phyloP scores from a whole-genome alignment of 2,329 filamentous ascomycete species.

The Cladosporium sp. region DNA sequence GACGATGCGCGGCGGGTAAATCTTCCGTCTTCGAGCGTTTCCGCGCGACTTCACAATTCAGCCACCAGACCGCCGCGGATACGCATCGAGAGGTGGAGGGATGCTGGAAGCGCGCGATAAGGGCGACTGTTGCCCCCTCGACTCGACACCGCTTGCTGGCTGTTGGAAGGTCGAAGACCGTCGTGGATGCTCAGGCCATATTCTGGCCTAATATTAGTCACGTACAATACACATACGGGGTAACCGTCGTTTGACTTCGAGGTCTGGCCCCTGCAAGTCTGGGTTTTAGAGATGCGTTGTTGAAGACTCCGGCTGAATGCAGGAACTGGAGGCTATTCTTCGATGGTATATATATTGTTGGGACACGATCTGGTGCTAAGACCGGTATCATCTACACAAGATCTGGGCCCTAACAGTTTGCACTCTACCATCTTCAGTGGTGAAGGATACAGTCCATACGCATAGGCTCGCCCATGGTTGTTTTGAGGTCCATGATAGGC shows the following conservation, averaged over 20 bases:
- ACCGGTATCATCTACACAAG: not conserved
- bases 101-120: conserved; percentile 2
- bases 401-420: not conserved
- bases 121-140: conserved; percentile 13
- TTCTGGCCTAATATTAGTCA: conserved; percentile 7
- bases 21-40: conserved; percentile 12
- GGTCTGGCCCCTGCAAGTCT: not conserved
- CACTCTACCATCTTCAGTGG: not conserved
- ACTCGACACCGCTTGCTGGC: not conserved
- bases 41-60: conserved; percentile 1
- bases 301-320: not conserved
- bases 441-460: not conserved
- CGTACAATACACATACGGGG: not conserved
- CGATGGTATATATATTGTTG: not conserved
- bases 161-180: not conserved
- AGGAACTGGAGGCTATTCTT: not conserved
- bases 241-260: not conserved
- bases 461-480: not conserved
- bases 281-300: not conserved
- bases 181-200: conserved; percentile 3
- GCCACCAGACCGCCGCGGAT: conserved; percentile 5
- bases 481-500: not conserved
- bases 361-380: not conserved
- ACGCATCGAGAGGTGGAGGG: not conserved
- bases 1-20: conserved; percentile 14